Base-by-base conservation (phyloP, 2,329 filamentous ascomycete genomes). In the Pseudogymnoascus sp. region DNA sequence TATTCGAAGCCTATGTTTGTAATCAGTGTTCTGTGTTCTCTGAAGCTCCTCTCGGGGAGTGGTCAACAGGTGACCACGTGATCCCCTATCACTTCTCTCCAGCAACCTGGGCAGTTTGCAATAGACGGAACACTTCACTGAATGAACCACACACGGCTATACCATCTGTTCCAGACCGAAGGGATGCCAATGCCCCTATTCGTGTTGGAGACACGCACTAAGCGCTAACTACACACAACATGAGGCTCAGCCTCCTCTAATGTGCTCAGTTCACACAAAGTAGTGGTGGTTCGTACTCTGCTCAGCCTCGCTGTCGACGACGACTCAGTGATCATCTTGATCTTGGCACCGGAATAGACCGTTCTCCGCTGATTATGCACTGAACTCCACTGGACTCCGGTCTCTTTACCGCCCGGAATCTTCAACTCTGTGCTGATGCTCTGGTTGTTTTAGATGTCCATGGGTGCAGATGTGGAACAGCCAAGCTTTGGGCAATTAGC, bases 221-320 rank as follows among this genome's bases (percentile, higher is more conserved):
- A 16, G 23, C 43, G 46, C 46, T 12, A 34, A 18, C 25, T 9
- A 12, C 18, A 16, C 25, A 16, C n/a, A 3, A 31, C 25, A 31
- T 8, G 46, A 31, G 12, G 31, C 31, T 34, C 31, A 34, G 31
- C 31, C 31, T 34, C 31, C 31, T 34, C 31, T 34, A 34, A 34
- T 12, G 31, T 34, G 9, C 31, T 34, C 31, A 2, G 31, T 34
- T 34, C 31, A 34, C 31, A 34, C 21, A 34, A 12, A 12, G 28
- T 34, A 34, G 31, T 34, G 31, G 31, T 12, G n/a, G n/a, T n/a
- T 34, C 31, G 31, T 12, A 31, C 28, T 31, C 2, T 21, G 31
- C 49, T 56, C 49, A 56, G 49, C 49, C 49, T 56, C 49, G 49
- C 28, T 34, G 49, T 28, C 14, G 16, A 56, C 49, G 49, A 56